phyloP scores from a whole-genome alignment of 2,329 filamentous ascomycete genomes.

The Colletotrichum truncatum region DNA sequence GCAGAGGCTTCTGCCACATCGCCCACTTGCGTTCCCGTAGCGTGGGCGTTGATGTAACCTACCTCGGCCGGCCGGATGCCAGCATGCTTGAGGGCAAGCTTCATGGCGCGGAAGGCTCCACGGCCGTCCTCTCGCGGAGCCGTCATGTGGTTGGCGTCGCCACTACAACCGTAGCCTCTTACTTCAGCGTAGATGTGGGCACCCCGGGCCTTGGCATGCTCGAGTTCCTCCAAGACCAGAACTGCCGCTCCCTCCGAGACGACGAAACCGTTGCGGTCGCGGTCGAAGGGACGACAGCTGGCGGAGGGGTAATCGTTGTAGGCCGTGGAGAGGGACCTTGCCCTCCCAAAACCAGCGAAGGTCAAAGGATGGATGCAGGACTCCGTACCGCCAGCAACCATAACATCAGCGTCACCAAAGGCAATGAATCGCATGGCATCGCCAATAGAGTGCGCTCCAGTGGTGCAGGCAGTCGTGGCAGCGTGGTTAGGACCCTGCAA shows the following conservation, averaged over 20 bases:
- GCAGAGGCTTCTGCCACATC: constrained; percentile 89
- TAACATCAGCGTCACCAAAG: constrained; percentile 91
- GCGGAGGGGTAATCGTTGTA: constrained; percentile 78
- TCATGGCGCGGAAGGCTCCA: constrained; percentile 88
- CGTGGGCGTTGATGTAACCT: constrained; percentile 96
- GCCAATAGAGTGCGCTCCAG: constrained; percentile 92
- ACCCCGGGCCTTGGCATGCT: constrained; percentile 83
- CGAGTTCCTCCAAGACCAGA: constrained; percentile 86
- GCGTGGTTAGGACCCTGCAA: constrained; percentile 93
- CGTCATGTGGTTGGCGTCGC: constrained; percentile 94
- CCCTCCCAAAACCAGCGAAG: constrained; percentile 89
- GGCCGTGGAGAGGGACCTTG: constrained; percentile 83
- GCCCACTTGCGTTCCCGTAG: constrained; percentile 86
- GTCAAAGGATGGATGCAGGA: constrained; percentile 95
- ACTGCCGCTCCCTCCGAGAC: constrained; percentile 93
- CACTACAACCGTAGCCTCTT: constrained; percentile 87
- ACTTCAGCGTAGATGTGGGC: constrained; percentile 90
- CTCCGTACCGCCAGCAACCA: constrained; percentile 95
- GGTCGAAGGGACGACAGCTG: constrained; percentile 90
- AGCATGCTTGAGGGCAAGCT: constrained; percentile 79
- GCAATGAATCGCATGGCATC: constrained; percentile 93
- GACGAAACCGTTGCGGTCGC: constrained; percentile 83
- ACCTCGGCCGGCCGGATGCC: constrained; percentile 73
- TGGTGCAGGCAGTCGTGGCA: constrained; percentile 94
- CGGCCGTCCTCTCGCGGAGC: constrained; percentile 84